Percentiles rank a stretch among this genome's conserved stretches.
These are phyloP conservation scores for Pochonia chlamydosporia DNA, from an alignment of 2,329 filamentous ascomycete species.

Conservation along the genomic window DNA sequence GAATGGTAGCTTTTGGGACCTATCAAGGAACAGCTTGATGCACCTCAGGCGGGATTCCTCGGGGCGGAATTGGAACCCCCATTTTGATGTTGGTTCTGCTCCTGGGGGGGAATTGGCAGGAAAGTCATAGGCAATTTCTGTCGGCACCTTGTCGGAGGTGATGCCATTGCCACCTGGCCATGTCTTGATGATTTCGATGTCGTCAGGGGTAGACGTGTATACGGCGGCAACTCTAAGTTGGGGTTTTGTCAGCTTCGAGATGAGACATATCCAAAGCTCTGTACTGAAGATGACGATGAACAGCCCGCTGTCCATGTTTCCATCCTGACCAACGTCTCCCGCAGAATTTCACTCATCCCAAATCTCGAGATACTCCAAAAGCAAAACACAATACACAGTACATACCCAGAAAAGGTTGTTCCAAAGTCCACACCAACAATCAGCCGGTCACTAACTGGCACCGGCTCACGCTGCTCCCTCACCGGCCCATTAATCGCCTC, in stretches of 20 bases:
- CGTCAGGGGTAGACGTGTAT: conserved; percentile 70
- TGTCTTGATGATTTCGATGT: conserved; percentile 77
- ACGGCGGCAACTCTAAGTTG: conserved; percentile 56
- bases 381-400: conserved; percentile 12
- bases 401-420: conserved; percentile 75
- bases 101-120: conserved; percentile 22
- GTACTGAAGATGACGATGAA: background rate
- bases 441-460: conserved; percentile 53
- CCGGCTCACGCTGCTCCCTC: conserved; percentile 47
- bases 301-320: background rate
- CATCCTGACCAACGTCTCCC: background rate
- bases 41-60: conserved; percentile 71
- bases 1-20: conserved; percentile 72
- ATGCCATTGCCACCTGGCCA: conserved; percentile 82
- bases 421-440: conserved; percentile 80
- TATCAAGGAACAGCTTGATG: conserved; percentile 80
- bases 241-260: background rate
- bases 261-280: background rate
- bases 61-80: conserved; percentile 79
- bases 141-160: conserved; percentile 83
- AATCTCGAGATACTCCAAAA: background rate
- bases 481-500: conserved; percentile 59
- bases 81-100: conserved; percentile 54
- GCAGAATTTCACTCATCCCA: no score
- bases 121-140: conserved; percentile 63